A percentile compares a stretch with the other conserved stretches of the same genome.
Evolutionary conservation across 2,329 filamentous ascomycete species (phyloP).

Genomic region (Seiridium unicorne): DNA sequence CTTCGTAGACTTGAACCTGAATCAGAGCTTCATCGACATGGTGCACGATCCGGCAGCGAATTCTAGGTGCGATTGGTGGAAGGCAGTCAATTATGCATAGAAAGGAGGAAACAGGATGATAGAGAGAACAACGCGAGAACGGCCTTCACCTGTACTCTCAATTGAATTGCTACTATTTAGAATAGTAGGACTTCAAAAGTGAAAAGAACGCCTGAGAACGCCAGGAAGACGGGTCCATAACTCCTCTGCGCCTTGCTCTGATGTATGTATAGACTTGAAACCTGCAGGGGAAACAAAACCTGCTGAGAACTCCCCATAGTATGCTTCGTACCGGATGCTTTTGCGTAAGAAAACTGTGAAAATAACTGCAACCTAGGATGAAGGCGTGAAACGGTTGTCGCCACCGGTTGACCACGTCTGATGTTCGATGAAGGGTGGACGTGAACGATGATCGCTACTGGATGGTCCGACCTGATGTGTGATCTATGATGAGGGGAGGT

Average conservation of each 20-base stretch:
- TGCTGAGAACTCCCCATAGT: too few species aligned
- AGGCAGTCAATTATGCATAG: background rate
- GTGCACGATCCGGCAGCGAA: background rate
- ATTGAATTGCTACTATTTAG: background rate
- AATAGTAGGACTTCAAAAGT: too few species aligned
- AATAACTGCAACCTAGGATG: too few species aligned
- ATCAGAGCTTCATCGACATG: background rate
- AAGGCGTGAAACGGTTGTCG: too few species aligned
- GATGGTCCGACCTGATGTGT: too few species aligned
- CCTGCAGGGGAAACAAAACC: background rate
- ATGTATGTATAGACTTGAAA: background rate
- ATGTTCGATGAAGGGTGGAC: too few species aligned
- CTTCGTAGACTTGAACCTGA: constrained; percentile 1
- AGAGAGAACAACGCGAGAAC: background rate
- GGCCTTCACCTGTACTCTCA: background rate
- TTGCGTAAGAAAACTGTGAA: too few species aligned
- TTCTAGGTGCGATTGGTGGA: constrained; percentile 5
- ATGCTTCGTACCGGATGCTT: too few species aligned
- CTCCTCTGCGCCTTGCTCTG: background rate
- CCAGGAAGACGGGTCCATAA: background rate
- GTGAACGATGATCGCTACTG: too few species aligned
- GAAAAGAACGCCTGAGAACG: too few species aligned
- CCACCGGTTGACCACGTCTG: too few species aligned
- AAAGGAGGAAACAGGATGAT: background rate
- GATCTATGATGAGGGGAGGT: background rate